phyloP scores from a whole-genome alignment of 2,329 filamentous ascomycete species.

The Spiromastix sp. region DNA sequence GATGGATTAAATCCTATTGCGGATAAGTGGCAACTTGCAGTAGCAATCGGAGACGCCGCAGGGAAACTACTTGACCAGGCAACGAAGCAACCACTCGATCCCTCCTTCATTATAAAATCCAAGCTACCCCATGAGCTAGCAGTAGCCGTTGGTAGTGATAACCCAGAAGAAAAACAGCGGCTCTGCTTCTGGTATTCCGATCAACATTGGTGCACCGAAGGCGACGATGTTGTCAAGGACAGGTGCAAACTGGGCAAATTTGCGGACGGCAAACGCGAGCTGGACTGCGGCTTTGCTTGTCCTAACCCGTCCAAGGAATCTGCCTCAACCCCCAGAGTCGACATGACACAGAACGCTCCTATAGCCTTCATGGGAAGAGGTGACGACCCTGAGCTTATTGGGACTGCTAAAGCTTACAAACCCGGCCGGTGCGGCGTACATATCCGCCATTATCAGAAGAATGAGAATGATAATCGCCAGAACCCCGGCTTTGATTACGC shows the following conservation, averaged over 20 bases:
- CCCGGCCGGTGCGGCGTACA: not conserved
- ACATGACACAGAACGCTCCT: constrained; percentile 4
- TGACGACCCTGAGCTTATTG: not conserved
- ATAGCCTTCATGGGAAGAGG: constrained; percentile 3
- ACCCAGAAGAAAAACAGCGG: not conserved
- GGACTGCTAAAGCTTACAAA: not conserved
- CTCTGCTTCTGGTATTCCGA: constrained; percentile 7
- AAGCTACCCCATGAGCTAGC: constrained; percentile 2
- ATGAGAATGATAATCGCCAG: not conserved
- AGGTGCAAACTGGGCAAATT: constrained; percentile 3
- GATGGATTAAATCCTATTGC: constrained; percentile 2
- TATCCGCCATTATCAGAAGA: constrained; percentile 1
- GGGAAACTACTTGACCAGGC: constrained; percentile 6
- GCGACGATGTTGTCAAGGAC: not conserved
- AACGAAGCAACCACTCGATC: constrained; percentile 5
- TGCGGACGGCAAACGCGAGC: constrained; percentile 3
- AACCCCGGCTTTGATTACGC: not conserved
- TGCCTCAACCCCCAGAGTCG: constrained; percentile 1
- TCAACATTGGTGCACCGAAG: constrained; percentile 6
- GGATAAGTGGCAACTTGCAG: constrained; percentile 4
- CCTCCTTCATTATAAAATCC: constrained; percentile 4
- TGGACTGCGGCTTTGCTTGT: constrained; percentile 5
- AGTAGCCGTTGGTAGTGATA: constrained; percentile 3
- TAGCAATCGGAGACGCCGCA: constrained; percentile 2
- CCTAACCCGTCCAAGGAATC: not conserved